phyloP scores from a whole-genome alignment of 495 filamentous ascomycete genomes.

The Pseudevernia furfuracea region DNA sequence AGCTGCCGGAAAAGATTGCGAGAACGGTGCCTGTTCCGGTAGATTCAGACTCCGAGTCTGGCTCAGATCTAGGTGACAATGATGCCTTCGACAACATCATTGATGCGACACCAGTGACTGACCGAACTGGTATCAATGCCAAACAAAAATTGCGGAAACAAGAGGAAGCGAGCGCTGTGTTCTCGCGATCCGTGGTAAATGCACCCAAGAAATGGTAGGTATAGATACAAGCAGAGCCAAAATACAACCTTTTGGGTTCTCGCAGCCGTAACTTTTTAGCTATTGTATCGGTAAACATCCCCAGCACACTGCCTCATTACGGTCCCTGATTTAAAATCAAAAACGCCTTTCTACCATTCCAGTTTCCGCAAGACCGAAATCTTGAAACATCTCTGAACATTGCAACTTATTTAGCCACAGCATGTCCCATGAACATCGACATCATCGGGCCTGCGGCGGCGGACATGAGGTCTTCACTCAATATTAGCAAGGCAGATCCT shows the following conservation, averaged over 20 bases:
- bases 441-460: constrained; percentile 11
- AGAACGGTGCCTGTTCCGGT: constrained; percentile 34
- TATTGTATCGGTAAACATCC: neutral
- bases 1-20: constrained; percentile 49
- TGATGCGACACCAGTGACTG: constrained; percentile 75
- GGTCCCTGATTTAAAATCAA: neutral
- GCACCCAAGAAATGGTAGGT: constrained; percentile 53
- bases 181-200: constrained; percentile 53
- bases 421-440: constrained; percentile 6
- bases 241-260: neutral
- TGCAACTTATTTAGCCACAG: neutral
- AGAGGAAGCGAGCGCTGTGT: constrained; percentile 48
- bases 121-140: constrained; percentile 65
- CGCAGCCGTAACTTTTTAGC: neutral
- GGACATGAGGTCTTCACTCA: constrained; percentile 3
- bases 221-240: neutral
- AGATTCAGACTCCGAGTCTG: constrained; percentile 67
- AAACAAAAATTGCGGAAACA: constrained; percentile 40
- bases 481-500: neutral
- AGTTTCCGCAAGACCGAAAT: neutral
- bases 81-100: constrained; percentile 84
- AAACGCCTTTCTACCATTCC: neutral
- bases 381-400: neutral
- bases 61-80: constrained; percentile 61
- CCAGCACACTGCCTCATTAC: neutral